Conservation (phyloP, 345 rosid species). For the Eucalyptus sp. region DNA sequence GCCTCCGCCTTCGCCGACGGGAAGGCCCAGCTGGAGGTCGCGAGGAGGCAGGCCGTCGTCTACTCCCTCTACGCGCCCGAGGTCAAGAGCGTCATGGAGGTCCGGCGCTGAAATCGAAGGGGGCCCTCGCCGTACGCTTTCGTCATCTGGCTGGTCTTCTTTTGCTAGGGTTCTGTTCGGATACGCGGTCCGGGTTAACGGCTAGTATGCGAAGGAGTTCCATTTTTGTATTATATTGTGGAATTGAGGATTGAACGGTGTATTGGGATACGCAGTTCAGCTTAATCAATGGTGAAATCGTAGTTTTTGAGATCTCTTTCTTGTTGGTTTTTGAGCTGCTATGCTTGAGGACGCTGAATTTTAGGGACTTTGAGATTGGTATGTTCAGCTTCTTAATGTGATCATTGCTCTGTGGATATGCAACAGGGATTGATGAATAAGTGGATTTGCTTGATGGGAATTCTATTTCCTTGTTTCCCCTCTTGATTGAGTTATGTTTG, state of each 20-base stretch:
- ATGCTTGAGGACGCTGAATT: background rate
- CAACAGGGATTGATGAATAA: background rate
- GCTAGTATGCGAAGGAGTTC: background rate
- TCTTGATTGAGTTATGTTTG: background rate
- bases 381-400: background rate
- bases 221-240: background rate
- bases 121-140: background rate
- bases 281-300: background rate
- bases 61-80: constrained; percentile 67
- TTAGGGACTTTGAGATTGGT: background rate
- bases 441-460: background rate
- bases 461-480: background rate
- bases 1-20: constrained; percentile 47
- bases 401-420: background rate
- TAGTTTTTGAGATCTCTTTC: background rate
- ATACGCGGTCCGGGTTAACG: background rate
- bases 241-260: background rate
- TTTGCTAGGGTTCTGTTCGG: background rate
- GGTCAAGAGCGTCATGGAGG: constrained; percentile 77
- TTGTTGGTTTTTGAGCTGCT: background rate
- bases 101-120: constrained; percentile 1
- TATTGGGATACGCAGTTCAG: background rate
- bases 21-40: constrained; percentile 51
- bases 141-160: background rate
- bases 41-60: constrained; percentile 49